Evolutionary conservation across 495 filamentous ascomycete species (phyloP).

Genomic region (Echria macrotheca): DNA sequence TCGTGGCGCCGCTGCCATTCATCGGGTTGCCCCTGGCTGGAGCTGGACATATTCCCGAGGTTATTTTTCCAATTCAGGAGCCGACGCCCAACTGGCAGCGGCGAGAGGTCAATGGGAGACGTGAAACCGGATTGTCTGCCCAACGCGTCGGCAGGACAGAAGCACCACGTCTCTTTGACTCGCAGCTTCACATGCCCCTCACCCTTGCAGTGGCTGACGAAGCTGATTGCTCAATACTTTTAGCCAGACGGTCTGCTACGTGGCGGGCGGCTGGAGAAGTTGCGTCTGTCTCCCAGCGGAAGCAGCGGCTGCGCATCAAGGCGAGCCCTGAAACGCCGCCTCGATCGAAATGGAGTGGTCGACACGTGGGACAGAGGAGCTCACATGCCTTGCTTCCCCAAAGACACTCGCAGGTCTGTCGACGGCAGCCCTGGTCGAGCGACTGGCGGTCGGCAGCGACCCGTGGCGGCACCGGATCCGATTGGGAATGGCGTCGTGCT

Average conservation of each 20-base stretch:
- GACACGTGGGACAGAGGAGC: slow-evolving; percentile 10
- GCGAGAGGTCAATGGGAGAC: slow-evolving; percentile 10
- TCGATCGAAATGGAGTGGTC: background rate
- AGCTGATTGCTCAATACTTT: slow-evolving; percentile 7
- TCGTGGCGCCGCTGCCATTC: background rate
- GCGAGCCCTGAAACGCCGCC: background rate
- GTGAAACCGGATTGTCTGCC: background rate
- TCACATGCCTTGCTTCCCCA: slow-evolving; percentile 4
- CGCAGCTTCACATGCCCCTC: slow-evolving; percentile 10
- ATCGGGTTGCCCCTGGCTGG: background rate
- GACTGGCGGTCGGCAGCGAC: slow-evolving; percentile 7
- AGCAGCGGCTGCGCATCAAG: background rate
- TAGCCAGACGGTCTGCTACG: slow-evolving; percentile 8
- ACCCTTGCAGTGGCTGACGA: background rate
- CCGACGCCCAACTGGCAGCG: background rate
- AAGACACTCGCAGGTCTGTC: background rate
- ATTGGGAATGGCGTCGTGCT: slow-evolving; percentile 2
- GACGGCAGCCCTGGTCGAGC: slow-evolving; percentile 6
- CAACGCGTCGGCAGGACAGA: slow-evolving; percentile 4
- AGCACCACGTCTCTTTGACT: slow-evolving; percentile 14
- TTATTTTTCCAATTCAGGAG: slow-evolving; percentile 1
- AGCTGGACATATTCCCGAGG: background rate
- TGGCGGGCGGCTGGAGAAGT: slow-evolving; percentile 6
- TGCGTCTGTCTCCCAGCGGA: background rate
- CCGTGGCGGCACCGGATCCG: slow-evolving; percentile 6